A percentile compares a stretch with the other conserved stretches of the same genome.
Conservation (phyloP, 2,329 filamentous ascomycete genomes). For the Clathrospora elynae region DNA sequence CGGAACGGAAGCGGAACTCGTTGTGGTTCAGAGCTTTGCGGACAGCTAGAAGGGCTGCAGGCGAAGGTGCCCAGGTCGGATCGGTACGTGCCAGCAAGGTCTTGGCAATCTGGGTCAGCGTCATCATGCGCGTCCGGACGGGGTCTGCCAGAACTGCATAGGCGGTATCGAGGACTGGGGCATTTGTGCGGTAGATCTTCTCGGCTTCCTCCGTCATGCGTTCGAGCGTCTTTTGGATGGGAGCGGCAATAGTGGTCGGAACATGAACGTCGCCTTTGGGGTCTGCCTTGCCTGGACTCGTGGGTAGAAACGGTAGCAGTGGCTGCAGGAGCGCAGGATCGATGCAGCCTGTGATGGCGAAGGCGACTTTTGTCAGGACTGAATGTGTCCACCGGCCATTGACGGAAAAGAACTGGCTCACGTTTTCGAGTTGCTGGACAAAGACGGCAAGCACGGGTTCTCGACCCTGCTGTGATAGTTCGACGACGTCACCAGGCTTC, state of each 20-base stretch:
- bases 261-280: constrained; percentile 48
- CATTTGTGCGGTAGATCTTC: constrained; percentile 54
- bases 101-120: constrained; percentile 54
- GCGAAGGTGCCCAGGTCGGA: constrained; percentile 35
- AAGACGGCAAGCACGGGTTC: constrained; percentile 58
- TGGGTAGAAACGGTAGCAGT: constrained; percentile 59
- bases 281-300: constrained; percentile 29
- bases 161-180: constrained; percentile 55
- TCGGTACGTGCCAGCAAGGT: constrained; percentile 44
- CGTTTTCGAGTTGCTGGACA: constrained; percentile 49
- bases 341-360: constrained; percentile 57
- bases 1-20: constrained; percentile 66
- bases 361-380: constrained; percentile 50
- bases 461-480: constrained; percentile 45
- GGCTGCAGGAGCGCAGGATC: constrained; percentile 52
- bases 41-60: constrained; percentile 68
- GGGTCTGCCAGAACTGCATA: constrained; percentile 54
- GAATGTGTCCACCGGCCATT: constrained; percentile 56
- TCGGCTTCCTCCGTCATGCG: constrained; percentile 53
- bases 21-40: constrained; percentile 67
- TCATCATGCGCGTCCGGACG: constrained; percentile 54
- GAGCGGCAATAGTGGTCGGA: constrained; percentile 53
- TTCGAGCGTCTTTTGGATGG: constrained; percentile 52
- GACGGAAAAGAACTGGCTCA: constrained; percentile 57
- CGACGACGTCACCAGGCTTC: constrained; percentile 56